A percentile compares a stretch with the other conserved stretches of the same genome.
Evolutionary conservation across 139 green algal genomes (phyloP).

Genomic region (Chlorella sp.): DNA sequence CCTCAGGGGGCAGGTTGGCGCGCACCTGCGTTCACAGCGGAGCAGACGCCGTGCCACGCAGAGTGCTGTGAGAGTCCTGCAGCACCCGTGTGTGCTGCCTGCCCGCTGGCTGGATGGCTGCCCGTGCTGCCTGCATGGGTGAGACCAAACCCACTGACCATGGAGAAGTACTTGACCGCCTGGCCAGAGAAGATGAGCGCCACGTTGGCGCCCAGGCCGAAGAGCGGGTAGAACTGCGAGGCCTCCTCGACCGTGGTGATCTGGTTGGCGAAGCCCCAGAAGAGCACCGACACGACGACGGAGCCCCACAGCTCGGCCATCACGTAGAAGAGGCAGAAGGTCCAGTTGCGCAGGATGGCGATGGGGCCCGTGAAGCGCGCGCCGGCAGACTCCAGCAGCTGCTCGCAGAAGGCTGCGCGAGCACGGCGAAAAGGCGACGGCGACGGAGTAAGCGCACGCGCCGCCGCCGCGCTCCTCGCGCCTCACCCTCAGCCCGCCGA

Average conservation of each 20-base stretch:
- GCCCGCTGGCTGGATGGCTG: no score
- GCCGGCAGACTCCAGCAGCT: constrained; percentile 70
- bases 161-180: constrained; percentile 95
- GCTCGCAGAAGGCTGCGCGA: constrained; percentile 61
- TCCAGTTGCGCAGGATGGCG: constrained; percentile 98
- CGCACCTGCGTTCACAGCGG: constrained; percentile 71
- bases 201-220: constrained; percentile 97
- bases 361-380: constrained; percentile 88
- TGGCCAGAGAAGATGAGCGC: constrained; percentile 96
- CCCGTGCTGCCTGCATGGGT: no score
- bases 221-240: constrained; percentile 98
- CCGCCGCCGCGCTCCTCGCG: no score
- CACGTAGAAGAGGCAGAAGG: constrained; percentile 99
- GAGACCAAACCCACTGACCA: constrained; percentile 69
- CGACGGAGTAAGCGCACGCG: no score
- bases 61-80: no score
- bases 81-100: no score
- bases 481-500: no score
- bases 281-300: constrained; percentile 98
- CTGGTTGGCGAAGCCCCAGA: constrained; percentile 99
- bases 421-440: no score
- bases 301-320: constrained; percentile 99
- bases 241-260: constrained; percentile 98
- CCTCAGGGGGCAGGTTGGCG: constrained; percentile 82
- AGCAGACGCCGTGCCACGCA: no score